Percentiles rank a stretch among this genome's conserved stretches.
Conservation (phyloP, 2,329 filamentous ascomycete genomes). For the Ceratocystiopsis minuta region DNA sequence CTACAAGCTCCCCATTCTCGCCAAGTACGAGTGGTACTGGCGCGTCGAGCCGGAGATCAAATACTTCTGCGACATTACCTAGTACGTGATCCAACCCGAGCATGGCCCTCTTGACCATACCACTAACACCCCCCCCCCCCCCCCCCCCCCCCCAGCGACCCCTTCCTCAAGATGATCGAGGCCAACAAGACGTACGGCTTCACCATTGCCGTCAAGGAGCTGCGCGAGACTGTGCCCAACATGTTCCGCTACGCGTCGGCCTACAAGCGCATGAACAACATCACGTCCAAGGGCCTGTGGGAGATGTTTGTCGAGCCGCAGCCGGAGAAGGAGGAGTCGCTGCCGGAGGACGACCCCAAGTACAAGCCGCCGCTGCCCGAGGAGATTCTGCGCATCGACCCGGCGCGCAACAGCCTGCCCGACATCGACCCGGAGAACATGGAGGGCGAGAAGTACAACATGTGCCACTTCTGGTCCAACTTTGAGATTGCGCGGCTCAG, state of each 20-base stretch:
- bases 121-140: neutral
- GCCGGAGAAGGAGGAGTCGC: slow-evolving; percentile 36
- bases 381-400: slow-evolving; percentile 61
- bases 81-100: slow-evolving; percentile 39
- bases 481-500: slow-evolving; percentile 91
- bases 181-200: slow-evolving; percentile 97
- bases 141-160: slow-evolving; percentile 46
- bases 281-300: slow-evolving; percentile 85
- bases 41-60: slow-evolving; percentile 97
- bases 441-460: slow-evolving; percentile 97
- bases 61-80: slow-evolving; percentile 99
- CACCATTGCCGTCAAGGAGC: slow-evolving; percentile 94
- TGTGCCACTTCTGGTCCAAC: slow-evolving; percentile 99
- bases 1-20: slow-evolving; percentile 85
- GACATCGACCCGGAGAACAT: slow-evolving; percentile 82
- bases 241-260: slow-evolving; percentile 98
- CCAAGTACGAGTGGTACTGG: slow-evolving; percentile 99
- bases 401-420: slow-evolving; percentile 49
- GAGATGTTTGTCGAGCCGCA: slow-evolving; percentile 94
- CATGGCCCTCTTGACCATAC: slow-evolving; percentile 6
- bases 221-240: slow-evolving; percentile 94
- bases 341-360: slow-evolving; percentile 43
- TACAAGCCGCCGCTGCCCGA: slow-evolving; percentile 55
- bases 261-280: slow-evolving; percentile 82
- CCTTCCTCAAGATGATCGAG: slow-evolving; percentile 87